These are phyloP conservation scores for Rostrohypoxylon terebratum DNA, from an alignment of 495 filamentous ascomycete species.

Conservation along the genomic window DNA sequence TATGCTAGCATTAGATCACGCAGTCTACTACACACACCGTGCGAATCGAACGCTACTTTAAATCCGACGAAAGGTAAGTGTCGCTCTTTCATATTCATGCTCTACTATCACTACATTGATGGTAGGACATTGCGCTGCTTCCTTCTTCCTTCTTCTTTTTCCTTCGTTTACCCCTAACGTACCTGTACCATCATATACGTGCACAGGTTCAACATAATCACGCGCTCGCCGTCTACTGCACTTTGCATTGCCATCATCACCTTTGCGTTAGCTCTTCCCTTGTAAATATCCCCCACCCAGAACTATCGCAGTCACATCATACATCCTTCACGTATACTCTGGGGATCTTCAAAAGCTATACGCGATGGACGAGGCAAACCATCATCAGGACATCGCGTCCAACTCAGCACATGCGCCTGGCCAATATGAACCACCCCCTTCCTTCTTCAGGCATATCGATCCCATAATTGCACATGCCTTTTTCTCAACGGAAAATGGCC, in stretches of 20 bases:
- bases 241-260: background rate
- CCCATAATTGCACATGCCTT: constrained; percentile 42
- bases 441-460: constrained; percentile 48
- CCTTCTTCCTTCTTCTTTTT: background rate
- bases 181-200: background rate
- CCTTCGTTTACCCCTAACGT: background rate
- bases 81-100: too few species aligned
- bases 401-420: background rate
- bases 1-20: too few species aligned
- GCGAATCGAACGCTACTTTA: too few species aligned
- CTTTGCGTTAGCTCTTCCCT: background rate
- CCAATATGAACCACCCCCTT: constrained; percentile 25
- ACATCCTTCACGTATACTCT: too few species aligned
- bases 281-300: background rate
- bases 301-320: background rate
- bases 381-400: too few species aligned
- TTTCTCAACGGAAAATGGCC: constrained; percentile 52
- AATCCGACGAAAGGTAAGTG: too few species aligned
- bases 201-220: background rate
- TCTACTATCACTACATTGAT: background rate
- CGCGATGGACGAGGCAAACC: too few species aligned
- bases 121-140: background rate
- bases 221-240: background rate
- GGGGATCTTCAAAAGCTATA: too few species aligned
- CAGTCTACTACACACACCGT: too few species aligned